Base-by-base conservation (phyloP, 192 early-diverging fungal genomes). In the Coemansia sp. region DNA sequence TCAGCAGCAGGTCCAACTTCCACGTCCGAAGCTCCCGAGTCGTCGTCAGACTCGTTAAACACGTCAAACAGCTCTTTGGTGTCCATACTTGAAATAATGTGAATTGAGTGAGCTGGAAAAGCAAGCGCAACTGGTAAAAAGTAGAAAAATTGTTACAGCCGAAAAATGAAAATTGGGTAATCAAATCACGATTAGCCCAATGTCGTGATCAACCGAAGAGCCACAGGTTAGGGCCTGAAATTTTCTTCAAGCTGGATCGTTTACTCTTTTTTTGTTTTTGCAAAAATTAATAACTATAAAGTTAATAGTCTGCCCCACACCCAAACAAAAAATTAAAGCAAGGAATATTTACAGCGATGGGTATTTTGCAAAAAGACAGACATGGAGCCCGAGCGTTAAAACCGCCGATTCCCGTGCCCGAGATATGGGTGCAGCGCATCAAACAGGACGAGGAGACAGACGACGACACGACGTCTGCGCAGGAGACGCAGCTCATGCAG, bases 61-160 rank as follows among this genome's bases (percentile, higher is more conserved):
- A 72, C 78, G 26, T 81, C 66, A 65, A 81, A 81, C 47, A 81
- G 60, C 48, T 40, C 68, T 37, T 57, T 66, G 0, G 72, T 68
- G 40, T 81, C 78, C 78, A 81, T 81, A 47, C 1, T 40, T 36
- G 4, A 19, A 57, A 48, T 26, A 26, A 23, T 28, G 25, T 26
- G 22, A 53, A 53, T 26, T 53, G 51, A 22, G 14, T 26, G 0
- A 12, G 46, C 31, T 5, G 31, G 8, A 34, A 6, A 48, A 7
- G 0, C 46, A 48, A 2, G 7, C 6, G 12, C 46, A 48, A 34
- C 31, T 34, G 4, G 2, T 26, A 1, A 5, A 5, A 34, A 34
- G 26, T 26, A 26, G 26, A 26, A 26, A 26, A 26, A 26, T 26
- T 34, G 4, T 6, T 8, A 7, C 31, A 8, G 6, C 7, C 6